phyloP scores from a whole-genome alignment of 2,329 filamentous ascomycete species.

The Sclerotinia spermophila region DNA sequence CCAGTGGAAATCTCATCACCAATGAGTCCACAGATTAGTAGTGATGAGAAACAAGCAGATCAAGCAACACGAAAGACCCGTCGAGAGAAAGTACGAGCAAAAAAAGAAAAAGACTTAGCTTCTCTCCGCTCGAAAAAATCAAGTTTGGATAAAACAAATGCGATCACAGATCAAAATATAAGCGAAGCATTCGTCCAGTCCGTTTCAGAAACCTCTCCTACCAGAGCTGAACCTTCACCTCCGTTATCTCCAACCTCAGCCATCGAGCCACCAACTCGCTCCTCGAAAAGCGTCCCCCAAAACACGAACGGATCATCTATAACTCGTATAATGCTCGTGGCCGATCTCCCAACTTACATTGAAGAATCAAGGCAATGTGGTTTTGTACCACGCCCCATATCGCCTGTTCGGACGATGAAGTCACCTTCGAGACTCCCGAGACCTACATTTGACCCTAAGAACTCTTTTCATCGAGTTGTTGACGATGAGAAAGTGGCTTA shows the following conservation, averaged over 20 bases:
- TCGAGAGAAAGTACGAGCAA: constrained; percentile 28
- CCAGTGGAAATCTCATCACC: background rate
- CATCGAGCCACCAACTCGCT: background rate
- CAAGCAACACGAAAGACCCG: constrained; percentile 18
- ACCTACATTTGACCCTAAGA: background rate
- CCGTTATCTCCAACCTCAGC: background rate
- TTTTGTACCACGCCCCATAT: background rate
- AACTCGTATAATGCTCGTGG: background rate
- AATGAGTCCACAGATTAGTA: background rate
- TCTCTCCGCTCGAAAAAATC: background rate
- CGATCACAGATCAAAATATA: background rate
- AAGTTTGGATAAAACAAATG: background rate
- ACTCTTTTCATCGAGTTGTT: too few relatives aligned
- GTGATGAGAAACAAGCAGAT: background rate
- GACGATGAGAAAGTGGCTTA: background rate
- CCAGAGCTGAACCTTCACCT: too few relatives aligned
- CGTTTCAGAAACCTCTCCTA: background rate
- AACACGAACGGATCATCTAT: background rate
- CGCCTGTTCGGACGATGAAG: background rate
- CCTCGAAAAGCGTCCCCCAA: background rate
- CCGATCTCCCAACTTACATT: constrained; percentile 2
- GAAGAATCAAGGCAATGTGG: background rate
- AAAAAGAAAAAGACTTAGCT: constrained; percentile 31
- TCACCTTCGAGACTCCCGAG: background rate
- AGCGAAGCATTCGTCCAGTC: background rate